Evolutionary conservation across 805 yeast species (phyloP), one percentile per base, ranked within the genome.

Genomic region (Kregervanrija pseudodelftensis): DNA sequence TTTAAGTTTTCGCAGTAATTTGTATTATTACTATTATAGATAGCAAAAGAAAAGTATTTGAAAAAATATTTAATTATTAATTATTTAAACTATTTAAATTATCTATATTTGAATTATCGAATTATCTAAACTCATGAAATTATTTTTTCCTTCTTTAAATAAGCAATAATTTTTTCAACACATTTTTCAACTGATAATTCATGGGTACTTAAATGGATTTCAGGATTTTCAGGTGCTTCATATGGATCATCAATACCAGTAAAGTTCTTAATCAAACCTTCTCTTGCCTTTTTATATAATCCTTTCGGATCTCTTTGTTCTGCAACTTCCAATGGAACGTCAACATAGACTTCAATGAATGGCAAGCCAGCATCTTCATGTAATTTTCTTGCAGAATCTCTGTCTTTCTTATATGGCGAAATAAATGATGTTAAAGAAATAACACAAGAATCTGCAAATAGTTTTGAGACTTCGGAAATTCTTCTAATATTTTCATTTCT

Each of bases 291-390:
- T 68, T 89, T 89, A 73, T 91, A 91, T 54, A 91, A 72, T 11
- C 98, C 98, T 72, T 91, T 91, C 51, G 98, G 98, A 66, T 91
- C 98, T 70, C 98, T 86, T 66, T 87, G 77, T 72, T 91, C 98
- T 41, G 97, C 98, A 50, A 91, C 88, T 58, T 83, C 89, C 42
- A 91, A 73, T 33, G 98, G 97, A 38, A 89, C 97, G 64, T 90
- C 96, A 33, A 90, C 91, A 54, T 69, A 89, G 8, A 91, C 95
- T 70, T 90, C 98, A 44, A 90, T 77, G 58, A 90, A 90, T 43
- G 95, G 91, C 50, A 91, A 69, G 36, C 75, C 75, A 52, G 82
- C 78, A 48, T 79, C 79, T 50, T 76, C 79, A 64, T 90, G 98
- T 51, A 90, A 71, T 61, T 83, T 80, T 61, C 98, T 80, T 32